Evolutionary conservation across 441 rosid genomes (phyloP).

Genomic region (Raphanus hybrid): DNA sequence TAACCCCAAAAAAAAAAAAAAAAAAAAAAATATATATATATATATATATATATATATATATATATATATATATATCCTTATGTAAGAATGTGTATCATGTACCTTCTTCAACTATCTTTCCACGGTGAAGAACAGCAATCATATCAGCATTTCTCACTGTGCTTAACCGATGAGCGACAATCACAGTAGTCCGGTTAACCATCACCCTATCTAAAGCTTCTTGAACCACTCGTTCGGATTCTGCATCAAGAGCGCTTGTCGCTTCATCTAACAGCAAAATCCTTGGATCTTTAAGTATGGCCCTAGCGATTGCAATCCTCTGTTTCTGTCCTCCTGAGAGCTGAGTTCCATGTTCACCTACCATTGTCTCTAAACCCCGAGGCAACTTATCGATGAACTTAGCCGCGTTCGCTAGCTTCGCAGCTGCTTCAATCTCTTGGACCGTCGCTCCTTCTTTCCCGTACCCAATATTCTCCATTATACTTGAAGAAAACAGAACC

Average conservation of each 20-base stretch:
- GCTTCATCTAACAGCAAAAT: slow-evolving; percentile 65
- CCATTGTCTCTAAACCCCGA: slow-evolving; percentile 62
- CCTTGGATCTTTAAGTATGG: slow-evolving; percentile 56
- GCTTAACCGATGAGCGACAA: slow-evolving; percentile 61
- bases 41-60: too few relatives aligned
- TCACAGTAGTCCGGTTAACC: slow-evolving; percentile 59
- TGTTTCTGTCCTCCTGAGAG: slow-evolving; percentile 65
- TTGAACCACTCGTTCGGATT: slow-evolving; percentile 60
- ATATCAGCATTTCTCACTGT: slow-evolving; percentile 53
- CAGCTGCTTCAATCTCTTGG: slow-evolving; percentile 53
- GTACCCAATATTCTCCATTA: slow-evolving; percentile 57
- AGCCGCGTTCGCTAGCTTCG: slow-evolving; percentile 58
- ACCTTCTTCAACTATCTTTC: slow-evolving; percentile 55
- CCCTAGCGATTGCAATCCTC: slow-evolving; percentile 60
- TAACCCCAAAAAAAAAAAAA: too few relatives aligned
- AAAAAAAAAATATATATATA: too few relatives aligned
- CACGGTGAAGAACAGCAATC: slow-evolving; percentile 56
- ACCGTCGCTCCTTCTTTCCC: slow-evolving; percentile 52
- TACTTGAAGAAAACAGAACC: slow-evolving; percentile 55
- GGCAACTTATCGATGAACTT: slow-evolving; percentile 57
- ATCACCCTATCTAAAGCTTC: slow-evolving; percentile 58
- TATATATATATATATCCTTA: not conserved
- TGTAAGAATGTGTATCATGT: not conserved
- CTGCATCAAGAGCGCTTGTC: slow-evolving; percentile 64
- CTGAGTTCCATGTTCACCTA: slow-evolving; percentile 62